A percentile compares a stretch with the other conserved stretches of the same genome.
phyloP scores from a whole-genome alignment of 768 basidiomycete genomes.

The Cystobasidium ongulense region DNA sequence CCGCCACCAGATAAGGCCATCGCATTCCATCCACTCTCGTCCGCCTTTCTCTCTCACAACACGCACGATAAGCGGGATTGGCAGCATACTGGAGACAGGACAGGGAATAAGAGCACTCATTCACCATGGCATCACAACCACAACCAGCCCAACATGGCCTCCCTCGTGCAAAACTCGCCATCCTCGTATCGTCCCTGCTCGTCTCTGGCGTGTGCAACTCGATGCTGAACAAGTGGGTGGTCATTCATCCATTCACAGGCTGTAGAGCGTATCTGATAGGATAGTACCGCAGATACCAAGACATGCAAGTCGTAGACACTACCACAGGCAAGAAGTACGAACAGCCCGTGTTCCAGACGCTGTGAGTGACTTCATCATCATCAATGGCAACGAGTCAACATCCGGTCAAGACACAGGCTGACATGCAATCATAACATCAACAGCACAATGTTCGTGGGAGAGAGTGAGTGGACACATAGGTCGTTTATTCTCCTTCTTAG shows the following conservation, averaged over 20 bases:
- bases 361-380: not conserved
- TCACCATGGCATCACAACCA: conserved; percentile 3
- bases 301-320: conserved; percentile 26
- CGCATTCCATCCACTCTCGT: not conserved
- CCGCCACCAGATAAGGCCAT: not conserved
- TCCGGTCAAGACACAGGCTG: not conserved
- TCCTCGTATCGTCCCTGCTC: conserved; percentile 9
- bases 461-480: conserved; percentile 22
- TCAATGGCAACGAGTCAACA: not conserved
- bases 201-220: conserved; percentile 26
- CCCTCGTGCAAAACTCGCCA: not conserved
- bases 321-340: conserved; percentile 25
- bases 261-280: not conserved
- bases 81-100: not conserved
- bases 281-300: conserved; percentile 24
- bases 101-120: not conserved
- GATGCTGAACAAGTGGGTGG: conserved; percentile 24
- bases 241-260: not conserved
- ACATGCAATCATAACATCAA: not conserved
- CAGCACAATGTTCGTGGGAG: conserved; percentile 4
- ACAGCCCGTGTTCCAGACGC: conserved; percentile 33
- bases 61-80: not conserved
- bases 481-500: too few relatives aligned
- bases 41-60: not conserved
- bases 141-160: not conserved